Base-by-base conservation (phyloP, 192 early-diverging fungal genomes). In the Backusella parvicylindrica region DNA sequence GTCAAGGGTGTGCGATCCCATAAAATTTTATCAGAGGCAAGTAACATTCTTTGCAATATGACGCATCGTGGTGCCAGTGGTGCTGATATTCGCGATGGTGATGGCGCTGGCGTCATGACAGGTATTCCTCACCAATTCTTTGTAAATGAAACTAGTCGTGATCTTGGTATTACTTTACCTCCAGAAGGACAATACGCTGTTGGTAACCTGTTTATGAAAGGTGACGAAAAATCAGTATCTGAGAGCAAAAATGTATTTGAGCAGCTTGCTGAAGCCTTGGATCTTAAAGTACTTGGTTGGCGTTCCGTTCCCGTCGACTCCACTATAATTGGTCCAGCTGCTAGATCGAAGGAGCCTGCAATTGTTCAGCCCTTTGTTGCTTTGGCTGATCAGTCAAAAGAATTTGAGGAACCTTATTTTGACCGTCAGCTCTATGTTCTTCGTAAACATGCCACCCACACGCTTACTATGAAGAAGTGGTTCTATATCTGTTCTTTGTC, bases 401-500 rank as follows among this genome's bases (percentile, higher is more conserved):
- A 70, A 3, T 86, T 85, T 56, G 89, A 91, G 70, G 82, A 86
- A 68, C 80, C 79, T 69, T 81, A 81, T 26, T 97, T 99, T 77
- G 91, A 96, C 80, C 86, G 94, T 67, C 92, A 93, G 74, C 89
- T 98, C 64, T 98, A 95, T 79, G 68, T 97, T 8, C 84, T 99
- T 76, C 89, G 96, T 68, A 99, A 99, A 82, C 92, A 94, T 64
- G 85, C 95, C 7, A 95, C 93, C 37, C 95, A 95, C 80, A 89
- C 92, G 28, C 93, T 96, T 53, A 90, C 91, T 0, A 84, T 93
- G 65, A 89, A 91, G 70, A 96, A 94, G 82, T 96, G 95, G 95
- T 97, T 97, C 84, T 99, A 99, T 79, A 91, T 97, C 40, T 99
- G 98, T 86, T 98, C 98, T 30, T 88, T 99, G 21, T 95, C 94